These are phyloP conservation scores for Fusarium tjaetaba DNA, from an alignment of 2,329 filamentous ascomycete genomes.

Conservation along the genomic window DNA sequence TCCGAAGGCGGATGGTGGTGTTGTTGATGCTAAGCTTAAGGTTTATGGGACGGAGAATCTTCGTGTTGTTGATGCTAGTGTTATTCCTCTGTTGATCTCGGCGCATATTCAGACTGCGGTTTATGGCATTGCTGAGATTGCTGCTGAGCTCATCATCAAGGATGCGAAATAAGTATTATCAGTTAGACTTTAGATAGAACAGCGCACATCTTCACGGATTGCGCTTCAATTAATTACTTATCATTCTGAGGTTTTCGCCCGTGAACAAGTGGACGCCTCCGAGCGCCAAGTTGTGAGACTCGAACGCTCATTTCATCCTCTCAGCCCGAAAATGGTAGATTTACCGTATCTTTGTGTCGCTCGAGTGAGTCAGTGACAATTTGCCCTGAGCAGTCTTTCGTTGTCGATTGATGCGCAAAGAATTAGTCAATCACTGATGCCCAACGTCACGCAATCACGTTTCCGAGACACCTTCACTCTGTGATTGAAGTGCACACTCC, in stretches of 20 bases:
- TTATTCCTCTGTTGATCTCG: conserved; percentile 60
- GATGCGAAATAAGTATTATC: background rate
- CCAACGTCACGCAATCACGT: no score
- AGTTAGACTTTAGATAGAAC: no score
- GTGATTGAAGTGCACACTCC: no score
- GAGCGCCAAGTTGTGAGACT: background rate
- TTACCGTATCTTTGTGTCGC: fast-evolving
- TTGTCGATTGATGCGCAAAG: background rate
- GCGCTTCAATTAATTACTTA: background rate
- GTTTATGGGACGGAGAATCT: conserved; percentile 61
- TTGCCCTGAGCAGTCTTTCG: fast-evolving
- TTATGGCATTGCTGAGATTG: conserved; percentile 63
- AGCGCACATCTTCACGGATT: background rate
- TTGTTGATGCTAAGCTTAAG: conserved; percentile 54
- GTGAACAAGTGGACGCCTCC: fast-evolving
- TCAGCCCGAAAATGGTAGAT: fast-evolving
- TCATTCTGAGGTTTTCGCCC: background rate
- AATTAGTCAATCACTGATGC: background rate
- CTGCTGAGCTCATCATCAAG: conserved; percentile 44
- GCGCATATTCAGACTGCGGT: conserved; percentile 62
- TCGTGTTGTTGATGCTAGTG: conserved; percentile 59
- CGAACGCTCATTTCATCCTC: fast-evolving
- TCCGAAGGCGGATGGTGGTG: conserved; percentile 55
- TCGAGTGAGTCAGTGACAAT: fast-evolving
- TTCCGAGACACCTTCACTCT: background rate